phyloP scores from a whole-genome alignment of 1,284 basidiomycete genomes.

The Fistulina hepatica region DNA sequence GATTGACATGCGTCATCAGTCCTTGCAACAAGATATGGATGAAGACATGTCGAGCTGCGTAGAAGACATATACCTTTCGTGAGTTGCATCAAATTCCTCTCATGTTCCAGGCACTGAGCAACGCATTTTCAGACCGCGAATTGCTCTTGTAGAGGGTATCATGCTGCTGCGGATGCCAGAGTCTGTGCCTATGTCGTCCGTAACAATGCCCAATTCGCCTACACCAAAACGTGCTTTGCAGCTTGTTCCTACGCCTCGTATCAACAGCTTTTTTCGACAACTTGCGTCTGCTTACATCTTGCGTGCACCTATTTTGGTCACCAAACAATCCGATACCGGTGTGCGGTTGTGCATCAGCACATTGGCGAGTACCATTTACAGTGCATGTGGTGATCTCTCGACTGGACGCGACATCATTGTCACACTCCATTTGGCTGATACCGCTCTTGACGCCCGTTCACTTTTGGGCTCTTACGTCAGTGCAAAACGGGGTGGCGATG shows the following conservation, averaged over 20 bases:
- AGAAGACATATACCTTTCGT: conserved; percentile 11
- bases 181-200: conserved; percentile 18
- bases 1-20: too few species aligned
- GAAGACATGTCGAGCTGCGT: conserved; percentile 47
- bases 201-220: too few species aligned
- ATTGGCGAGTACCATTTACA: too few species aligned
- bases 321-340: too few species aligned
- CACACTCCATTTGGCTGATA: conserved; percentile 86
- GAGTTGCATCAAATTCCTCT: conserved; percentile 16
- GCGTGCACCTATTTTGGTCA: conserved; percentile 73
- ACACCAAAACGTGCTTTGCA: too few species aligned
- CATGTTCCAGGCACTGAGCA: too few species aligned
- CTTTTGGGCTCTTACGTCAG: conserved; percentile 92
- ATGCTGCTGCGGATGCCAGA: conserved; percentile 35
- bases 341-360: too few species aligned
- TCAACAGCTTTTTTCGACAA: conserved; percentile 45
- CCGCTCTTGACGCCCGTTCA: conserved; percentile 89
- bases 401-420: conserved; percentile 53
- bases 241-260: conserved; percentile 64
- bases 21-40: conserved; percentile 24
- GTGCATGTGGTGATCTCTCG: too few species aligned
- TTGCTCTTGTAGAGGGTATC: conserved; percentile 54
- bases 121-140: conserved; percentile 32
- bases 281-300: conserved; percentile 60
- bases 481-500: conserved; percentile 74